These are phyloP conservation scores for Blastosporella zonata DNA, from an alignment of 1,284 basidiomycete genomes.

Conservation along the genomic window DNA sequence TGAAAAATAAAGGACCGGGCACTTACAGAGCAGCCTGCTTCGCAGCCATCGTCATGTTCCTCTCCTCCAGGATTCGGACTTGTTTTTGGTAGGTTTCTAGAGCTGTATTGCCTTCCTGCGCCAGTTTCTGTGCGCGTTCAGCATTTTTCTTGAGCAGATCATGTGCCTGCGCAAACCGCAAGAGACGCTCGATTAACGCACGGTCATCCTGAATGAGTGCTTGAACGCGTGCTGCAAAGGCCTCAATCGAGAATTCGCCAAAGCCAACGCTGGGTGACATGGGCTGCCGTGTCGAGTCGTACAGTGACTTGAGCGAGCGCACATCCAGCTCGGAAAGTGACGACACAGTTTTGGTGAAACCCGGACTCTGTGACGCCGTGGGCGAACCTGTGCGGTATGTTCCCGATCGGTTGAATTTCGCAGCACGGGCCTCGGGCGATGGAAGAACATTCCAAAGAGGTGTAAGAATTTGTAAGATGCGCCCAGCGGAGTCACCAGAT, in stretches of 20 bases:
- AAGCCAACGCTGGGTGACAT: slow-evolving; percentile 33
- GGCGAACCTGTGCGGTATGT: slow-evolving; percentile 48
- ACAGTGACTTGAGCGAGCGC: slow-evolving; percentile 71
- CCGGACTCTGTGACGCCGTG: slow-evolving; percentile 32
- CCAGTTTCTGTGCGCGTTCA: slow-evolving; percentile 84
- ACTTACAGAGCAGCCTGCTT: slow-evolving; percentile 58
- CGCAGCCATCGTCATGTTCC: slow-evolving; percentile 52
- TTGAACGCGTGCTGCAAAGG: slow-evolving; percentile 73
- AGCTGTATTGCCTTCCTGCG: slow-evolving; percentile 72
- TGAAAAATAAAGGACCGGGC: slow-evolving; percentile 8
- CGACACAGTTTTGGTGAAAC: slow-evolving; percentile 34
- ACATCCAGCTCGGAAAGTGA: slow-evolving; percentile 80
- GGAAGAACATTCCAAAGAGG: slow-evolving; percentile 81
- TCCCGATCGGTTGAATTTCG: slow-evolving; percentile 53
- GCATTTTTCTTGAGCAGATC: slow-evolving; percentile 89
- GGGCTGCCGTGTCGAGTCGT: slow-evolving; percentile 43
- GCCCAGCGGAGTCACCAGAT: slow-evolving; percentile 13
- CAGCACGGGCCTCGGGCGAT: slow-evolving; percentile 70
- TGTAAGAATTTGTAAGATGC: slow-evolving; percentile 61
- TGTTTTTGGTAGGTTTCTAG: slow-evolving; percentile 89
- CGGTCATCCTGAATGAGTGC: slow-evolving; percentile 79
- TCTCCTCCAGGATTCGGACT: slow-evolving; percentile 74
- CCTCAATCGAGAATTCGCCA: slow-evolving; percentile 61
- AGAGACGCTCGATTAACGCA: slow-evolving; percentile 75
- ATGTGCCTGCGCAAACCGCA: slow-evolving; percentile 82